phyloP scores from a whole-genome alignment of 768 basidiomycete genomes.

The Imleria badia region DNA sequence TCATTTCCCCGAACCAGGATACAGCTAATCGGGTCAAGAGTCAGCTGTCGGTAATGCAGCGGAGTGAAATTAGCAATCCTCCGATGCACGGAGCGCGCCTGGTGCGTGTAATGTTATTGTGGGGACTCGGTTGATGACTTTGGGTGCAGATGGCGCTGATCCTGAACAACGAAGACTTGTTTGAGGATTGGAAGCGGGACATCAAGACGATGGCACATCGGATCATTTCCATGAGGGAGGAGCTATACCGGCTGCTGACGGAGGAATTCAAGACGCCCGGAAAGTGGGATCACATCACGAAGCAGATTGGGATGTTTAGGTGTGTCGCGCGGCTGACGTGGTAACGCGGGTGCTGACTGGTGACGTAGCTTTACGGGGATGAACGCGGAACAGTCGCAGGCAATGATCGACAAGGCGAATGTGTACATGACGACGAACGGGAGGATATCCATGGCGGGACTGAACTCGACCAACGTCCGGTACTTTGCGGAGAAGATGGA shows the following conservation, averaged over 20 bases:
- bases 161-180: constrained; percentile 69
- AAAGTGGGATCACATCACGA: constrained; percentile 92
- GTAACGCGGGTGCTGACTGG: constrained; percentile 10
- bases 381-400: constrained; percentile 60
- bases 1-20: constrained; percentile 65
- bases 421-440: constrained; percentile 87
- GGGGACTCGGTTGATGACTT: background rate
- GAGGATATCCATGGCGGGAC: constrained; percentile 91
- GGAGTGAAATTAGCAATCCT: constrained; percentile 95
- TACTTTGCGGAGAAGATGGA: constrained; percentile 76
- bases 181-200: constrained; percentile 87
- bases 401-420: constrained; percentile 69
- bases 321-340: constrained; percentile 32
- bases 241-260: constrained; percentile 66
- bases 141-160: constrained; percentile 68
- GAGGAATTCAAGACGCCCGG: constrained; percentile 85
- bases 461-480: constrained; percentile 76
- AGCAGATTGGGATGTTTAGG: constrained; percentile 99
- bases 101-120: constrained; percentile 43
- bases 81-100: constrained; percentile 88
- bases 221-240: constrained; percentile 88
- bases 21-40: constrained; percentile 74
- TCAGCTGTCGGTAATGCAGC: constrained; percentile 87
- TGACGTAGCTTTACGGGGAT: constrained; percentile 78
- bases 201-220: constrained; percentile 75